A percentile compares a stretch with the other conserved stretches of the same genome.
Conservation (phyloP, 2,329 filamentous ascomycete species). For the Xylaria sp. region DNA sequence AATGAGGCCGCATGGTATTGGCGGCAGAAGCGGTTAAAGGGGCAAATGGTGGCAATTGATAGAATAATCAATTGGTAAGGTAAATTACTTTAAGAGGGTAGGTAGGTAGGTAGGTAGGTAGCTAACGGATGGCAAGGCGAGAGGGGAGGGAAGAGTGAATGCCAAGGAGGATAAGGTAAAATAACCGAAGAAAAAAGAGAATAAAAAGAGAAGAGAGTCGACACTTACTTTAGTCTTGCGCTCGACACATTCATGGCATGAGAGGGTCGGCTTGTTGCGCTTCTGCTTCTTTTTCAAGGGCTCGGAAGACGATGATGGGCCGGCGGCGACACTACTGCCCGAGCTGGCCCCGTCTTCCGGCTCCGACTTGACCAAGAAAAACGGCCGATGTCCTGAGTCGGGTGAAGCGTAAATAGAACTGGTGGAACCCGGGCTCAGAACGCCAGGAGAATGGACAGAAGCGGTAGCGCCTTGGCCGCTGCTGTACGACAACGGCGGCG, state of each 20-base stretch:
- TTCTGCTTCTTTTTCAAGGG: conserved; percentile 68
- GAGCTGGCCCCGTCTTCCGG: conserved; percentile 29
- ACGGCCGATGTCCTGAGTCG: conserved; percentile 25
- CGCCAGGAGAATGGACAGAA: conserved; percentile 23
- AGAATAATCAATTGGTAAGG: background rate
- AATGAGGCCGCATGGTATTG: conserved; percentile 1
- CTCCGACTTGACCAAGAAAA: conserved; percentile 29
- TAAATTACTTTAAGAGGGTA: background rate
- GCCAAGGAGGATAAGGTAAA: too few species aligned
- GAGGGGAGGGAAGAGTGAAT: background rate
- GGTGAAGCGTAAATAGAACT: conserved; percentile 29
- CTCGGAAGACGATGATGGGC: conserved; percentile 25
- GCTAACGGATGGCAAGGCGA: background rate
- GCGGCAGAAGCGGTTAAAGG: background rate
- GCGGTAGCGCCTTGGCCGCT: conserved; percentile 23
- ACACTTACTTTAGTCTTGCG: conserved; percentile 69
- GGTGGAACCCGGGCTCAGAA: conserved; percentile 29
- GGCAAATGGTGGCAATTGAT: background rate
- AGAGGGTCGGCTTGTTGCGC: conserved; percentile 76
- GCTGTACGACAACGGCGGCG: conserved; percentile 29
- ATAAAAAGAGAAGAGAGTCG: conserved; percentile 1
- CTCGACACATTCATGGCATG: conserved; percentile 74
- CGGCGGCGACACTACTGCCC: conserved; percentile 25
- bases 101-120: background rate
- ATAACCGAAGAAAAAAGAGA: background rate